These are phyloP conservation scores for Paraphaeosphaeria sporulosa DNA, from an alignment of 2,329 filamentous ascomycete species.

Conservation along the genomic window DNA sequence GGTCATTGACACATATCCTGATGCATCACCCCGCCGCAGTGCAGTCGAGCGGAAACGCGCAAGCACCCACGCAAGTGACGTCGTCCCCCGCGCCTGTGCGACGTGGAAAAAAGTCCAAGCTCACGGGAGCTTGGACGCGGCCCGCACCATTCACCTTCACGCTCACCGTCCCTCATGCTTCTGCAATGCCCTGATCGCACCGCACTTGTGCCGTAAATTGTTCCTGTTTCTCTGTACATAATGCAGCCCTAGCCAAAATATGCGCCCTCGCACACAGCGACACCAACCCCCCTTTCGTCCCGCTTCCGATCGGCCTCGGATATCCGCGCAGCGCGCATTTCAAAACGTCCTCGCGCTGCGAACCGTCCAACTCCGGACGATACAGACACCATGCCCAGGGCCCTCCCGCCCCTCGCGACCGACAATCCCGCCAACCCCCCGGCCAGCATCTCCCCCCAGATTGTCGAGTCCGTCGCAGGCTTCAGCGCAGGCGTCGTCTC, in stretches of 20 bases:
- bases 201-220: not conserved
- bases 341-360: not conserved
- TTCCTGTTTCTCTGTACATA: not conserved
- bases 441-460: constrained; percentile 64
- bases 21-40: too few species aligned
- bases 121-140: constrained; percentile 1
- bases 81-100: not conserved
- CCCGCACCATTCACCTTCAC: not conserved
- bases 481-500: constrained; percentile 87
- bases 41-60: too few species aligned
- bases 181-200: not conserved
- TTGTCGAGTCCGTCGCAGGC: constrained; percentile 88
- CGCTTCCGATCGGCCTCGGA: not conserved
- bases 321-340: not conserved
- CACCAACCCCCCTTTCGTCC: constrained; percentile 9
- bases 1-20: too few species aligned
- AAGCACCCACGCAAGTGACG: not conserved
- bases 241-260: constrained; percentile 2
- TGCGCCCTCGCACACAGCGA: not conserved
- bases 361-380: not conserved
- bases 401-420: constrained; percentile 56
- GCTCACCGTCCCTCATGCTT: not conserved
- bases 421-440: constrained; percentile 41
- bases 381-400: constrained; percentile 55
- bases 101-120: constrained; percentile 1